These are phyloP conservation scores for Lagenaria siceraria DNA, from an alignment of 306 rosid species.

Conservation along the genomic window DNA sequence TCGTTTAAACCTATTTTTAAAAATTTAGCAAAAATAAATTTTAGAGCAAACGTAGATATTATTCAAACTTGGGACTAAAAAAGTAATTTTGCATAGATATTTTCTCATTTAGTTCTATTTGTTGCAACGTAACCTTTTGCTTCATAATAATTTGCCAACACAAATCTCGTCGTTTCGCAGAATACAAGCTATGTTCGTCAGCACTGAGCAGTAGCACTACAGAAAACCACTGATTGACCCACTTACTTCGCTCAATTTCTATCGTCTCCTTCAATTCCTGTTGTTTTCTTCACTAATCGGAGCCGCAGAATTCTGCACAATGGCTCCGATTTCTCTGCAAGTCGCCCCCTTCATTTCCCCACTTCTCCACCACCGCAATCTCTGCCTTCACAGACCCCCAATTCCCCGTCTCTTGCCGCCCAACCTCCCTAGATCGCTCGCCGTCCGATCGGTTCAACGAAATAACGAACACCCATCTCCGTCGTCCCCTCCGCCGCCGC, in stretches of 20 bases:
- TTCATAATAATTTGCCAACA: background rate
- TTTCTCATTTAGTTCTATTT: too few species aligned
- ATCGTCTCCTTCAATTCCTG: background rate
- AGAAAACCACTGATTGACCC: background rate
- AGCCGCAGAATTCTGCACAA: background rate
- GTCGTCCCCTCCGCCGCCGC: background rate
- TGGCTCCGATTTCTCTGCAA: conserved; percentile 11
- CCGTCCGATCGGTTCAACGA: conserved; percentile 8
- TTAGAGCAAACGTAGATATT: too few species aligned
- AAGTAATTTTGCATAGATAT: too few species aligned
- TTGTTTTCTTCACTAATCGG: background rate
- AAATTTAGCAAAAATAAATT: too few species aligned
- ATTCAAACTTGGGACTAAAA: too few species aligned
- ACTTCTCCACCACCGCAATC: conserved; percentile 6
- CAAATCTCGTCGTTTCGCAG: background rate
- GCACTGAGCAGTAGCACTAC: background rate
- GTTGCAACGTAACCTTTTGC: background rate
- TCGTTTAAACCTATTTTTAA: too few species aligned
- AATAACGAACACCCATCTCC: conserved; percentile 3
- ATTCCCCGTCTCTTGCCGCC: background rate
- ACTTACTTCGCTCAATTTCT: background rate
- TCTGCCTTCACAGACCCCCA: background rate
- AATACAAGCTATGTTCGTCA: background rate
- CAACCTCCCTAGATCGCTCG: conserved; percentile 1
- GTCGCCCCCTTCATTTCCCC: conserved; percentile 12